A percentile compares a stretch with the other conserved stretches of the same genome.
phyloP scores from a whole-genome alignment of 495 filamentous ascomycete species.

The Apodospora peruviana region DNA sequence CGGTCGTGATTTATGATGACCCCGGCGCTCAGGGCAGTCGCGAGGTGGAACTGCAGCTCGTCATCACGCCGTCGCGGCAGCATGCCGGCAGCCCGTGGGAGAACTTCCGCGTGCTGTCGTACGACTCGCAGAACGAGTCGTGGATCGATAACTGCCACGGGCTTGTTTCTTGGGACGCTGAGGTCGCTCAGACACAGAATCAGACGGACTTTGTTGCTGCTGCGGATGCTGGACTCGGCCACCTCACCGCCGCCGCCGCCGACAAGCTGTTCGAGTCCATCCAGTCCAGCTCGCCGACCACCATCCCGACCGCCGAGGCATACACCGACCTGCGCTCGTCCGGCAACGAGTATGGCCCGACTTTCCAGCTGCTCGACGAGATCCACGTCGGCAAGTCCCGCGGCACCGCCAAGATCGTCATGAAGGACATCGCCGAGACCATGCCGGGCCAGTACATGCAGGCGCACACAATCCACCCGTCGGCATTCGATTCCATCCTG shows the following conservation, averaged over 20 bases:
- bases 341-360: conserved; percentile 20
- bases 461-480: conserved; percentile 17
- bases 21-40: background rate
- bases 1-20: conserved; percentile 1
- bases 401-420: conserved; percentile 6
- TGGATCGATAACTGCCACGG: conserved; percentile 1
- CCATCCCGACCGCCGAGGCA: background rate
- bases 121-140: background rate
- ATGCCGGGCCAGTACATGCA: conserved; percentile 13
- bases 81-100: background rate
- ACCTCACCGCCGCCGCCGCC: background rate
- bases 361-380: conserved; percentile 17
- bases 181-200: background rate
- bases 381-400: conserved; percentile 2
- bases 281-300: background rate
- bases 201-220: background rate
- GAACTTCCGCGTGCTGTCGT: conserved; percentile 1
- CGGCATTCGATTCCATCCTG: conserved; percentile 16
- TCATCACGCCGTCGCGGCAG: background rate
- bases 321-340: background rate
- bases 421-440: conserved; percentile 17
- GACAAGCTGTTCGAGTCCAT: background rate
- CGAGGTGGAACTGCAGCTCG: background rate
- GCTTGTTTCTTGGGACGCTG: background rate
- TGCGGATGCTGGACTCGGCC: background rate